phyloP scores from a whole-genome alignment of 208 protist genomes.

The Crithidia sp. region DNA sequence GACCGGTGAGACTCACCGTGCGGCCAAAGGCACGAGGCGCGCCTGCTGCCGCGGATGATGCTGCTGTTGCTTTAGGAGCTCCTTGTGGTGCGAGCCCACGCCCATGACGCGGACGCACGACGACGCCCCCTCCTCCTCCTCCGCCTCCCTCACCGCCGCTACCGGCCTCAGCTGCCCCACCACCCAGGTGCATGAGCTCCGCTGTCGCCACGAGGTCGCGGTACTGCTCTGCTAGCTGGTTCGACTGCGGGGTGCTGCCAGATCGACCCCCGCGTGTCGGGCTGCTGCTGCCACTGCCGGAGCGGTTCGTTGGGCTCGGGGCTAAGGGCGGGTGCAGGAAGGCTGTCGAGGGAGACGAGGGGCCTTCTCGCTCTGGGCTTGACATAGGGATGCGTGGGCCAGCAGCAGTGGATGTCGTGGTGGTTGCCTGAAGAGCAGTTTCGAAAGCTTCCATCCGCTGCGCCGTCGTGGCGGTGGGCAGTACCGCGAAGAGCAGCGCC shows the following conservation, averaged over 20 bases:
- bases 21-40: slow-evolving; percentile 12
- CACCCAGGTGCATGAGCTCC: slow-evolving; percentile 29
- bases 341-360: not conserved
- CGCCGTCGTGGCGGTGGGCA: slow-evolving; percentile 55
- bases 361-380: not conserved
- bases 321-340: slow-evolving; percentile 29
- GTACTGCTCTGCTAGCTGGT: slow-evolving; percentile 38
- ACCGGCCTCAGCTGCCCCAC: not conserved
- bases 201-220: slow-evolving; percentile 40
- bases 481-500: slow-evolving; percentile 65
- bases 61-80: no score
- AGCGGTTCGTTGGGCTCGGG: slow-evolving; percentile 23
- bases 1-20: slow-evolving; percentile 25
- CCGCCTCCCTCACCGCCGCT: not conserved
- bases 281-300: slow-evolving; percentile 24
- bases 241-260: slow-evolving; percentile 2
- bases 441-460: slow-evolving; percentile 71
- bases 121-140: not conserved
- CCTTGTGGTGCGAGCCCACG: not conserved
- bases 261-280: slow-evolving; percentile 19
- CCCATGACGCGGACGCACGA: slow-evolving; percentile 16
- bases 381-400: not conserved
- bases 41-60: no score
- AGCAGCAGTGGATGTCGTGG: slow-evolving; percentile 4
- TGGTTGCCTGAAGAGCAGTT: slow-evolving; percentile 31